Conservation (phyloP, 768 basidiomycete genomes). For the Amanita subjunquillea region DNA sequence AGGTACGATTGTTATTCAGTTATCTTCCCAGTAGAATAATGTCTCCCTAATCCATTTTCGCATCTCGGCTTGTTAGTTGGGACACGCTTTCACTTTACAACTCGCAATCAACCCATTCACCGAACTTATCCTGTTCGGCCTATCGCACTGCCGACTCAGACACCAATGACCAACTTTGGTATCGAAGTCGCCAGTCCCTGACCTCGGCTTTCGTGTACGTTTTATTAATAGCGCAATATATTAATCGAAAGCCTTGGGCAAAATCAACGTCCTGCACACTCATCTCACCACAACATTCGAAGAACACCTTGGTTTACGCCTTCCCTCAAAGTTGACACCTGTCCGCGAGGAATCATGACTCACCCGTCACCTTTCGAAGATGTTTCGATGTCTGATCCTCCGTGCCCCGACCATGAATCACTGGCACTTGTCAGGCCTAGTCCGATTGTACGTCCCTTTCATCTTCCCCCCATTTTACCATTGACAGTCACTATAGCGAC, state of each 20-base stretch:
- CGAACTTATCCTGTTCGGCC: neutral
- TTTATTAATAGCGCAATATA: neutral
- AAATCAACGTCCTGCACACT: neutral
- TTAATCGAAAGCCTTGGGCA: neutral
- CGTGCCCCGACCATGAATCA: neutral
- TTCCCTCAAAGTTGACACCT: neutral
- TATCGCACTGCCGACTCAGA: neutral
- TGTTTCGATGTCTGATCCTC: neutral
- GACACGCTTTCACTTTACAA: neutral
- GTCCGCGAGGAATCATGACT: neutral
- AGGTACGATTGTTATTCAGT: neutral
- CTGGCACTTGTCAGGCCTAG: neutral
- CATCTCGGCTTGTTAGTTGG: neutral
- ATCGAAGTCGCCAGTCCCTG: neutral
- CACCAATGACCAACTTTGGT: neutral
- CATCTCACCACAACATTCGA: neutral
- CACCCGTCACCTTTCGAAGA: neutral
- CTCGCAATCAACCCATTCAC: neutral
- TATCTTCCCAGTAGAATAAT: neutral
- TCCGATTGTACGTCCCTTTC: neutral
- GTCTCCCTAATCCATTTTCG: neutral
- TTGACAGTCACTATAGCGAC: neutral
- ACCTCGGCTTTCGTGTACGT: neutral
- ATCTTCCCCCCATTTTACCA: neutral
- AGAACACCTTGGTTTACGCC: neutral